phyloP scores from a whole-genome alignment of 176 grass and related monocot genomes.

The Canna indica region DNA sequence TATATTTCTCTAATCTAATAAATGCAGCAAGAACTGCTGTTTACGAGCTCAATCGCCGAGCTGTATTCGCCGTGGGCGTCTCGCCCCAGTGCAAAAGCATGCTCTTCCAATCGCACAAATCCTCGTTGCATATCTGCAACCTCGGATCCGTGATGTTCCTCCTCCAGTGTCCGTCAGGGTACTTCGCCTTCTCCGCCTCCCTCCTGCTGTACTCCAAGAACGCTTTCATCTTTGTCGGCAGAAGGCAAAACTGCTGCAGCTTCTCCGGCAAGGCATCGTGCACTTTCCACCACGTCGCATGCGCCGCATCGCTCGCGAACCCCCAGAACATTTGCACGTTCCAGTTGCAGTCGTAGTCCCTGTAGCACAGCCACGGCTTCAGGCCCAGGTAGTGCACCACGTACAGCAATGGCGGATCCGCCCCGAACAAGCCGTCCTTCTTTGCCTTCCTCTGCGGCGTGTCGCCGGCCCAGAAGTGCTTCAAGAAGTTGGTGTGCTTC shows the following conservation, averaged over 20 bases:
- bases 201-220: not conserved
- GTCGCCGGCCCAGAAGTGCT: constrained; percentile 4
- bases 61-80: not conserved
- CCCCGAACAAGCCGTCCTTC: not conserved
- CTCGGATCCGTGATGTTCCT: constrained; percentile 3
- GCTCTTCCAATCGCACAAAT: not conserved
- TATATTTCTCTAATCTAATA: no score
- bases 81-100: not conserved
- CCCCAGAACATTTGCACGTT: constrained; percentile 1
- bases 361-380: constrained; percentile 6
- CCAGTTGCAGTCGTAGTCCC: constrained; percentile 14
- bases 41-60: no score
- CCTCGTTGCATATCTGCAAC: not conserved
- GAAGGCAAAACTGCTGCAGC: not conserved
- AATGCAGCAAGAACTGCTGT: no score
- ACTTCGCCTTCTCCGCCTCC: constrained; percentile 1
- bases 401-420: not conserved
- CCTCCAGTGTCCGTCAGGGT: constrained; percentile 1
- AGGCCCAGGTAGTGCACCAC: constrained; percentile 8
- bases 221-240: not conserved
- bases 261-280: not conserved
- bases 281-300: constrained; percentile 5
- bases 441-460: not conserved
- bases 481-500: constrained; percentile 7
- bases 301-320: constrained; percentile 5